Evolutionary conservation across 2,329 filamentous ascomycete genomes (phyloP).

Genomic region (Arachnopeziza araneosa): DNA sequence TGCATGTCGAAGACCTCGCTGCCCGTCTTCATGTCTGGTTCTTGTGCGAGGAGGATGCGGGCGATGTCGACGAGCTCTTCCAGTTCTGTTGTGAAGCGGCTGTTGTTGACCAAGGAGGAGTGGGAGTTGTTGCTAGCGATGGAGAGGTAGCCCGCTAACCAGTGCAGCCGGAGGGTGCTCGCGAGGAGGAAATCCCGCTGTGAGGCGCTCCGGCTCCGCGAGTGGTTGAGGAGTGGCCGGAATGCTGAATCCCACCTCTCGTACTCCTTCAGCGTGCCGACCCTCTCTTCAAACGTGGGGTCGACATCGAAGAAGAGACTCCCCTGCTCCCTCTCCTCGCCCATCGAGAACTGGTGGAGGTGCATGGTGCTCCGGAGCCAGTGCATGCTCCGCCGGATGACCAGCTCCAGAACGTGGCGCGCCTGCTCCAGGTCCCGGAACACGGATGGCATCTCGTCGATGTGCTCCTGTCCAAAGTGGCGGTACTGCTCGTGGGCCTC

Average conservation of each 20-base stretch:
- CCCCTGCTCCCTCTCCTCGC: constrained; percentile 3
- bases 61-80: constrained; percentile 16
- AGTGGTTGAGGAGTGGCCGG: constrained; percentile 13
- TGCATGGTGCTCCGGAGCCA: constrained; percentile 23
- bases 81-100: constrained; percentile 8
- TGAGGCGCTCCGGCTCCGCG: constrained; percentile 6
- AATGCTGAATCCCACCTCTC: constrained; percentile 23
- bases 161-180: constrained; percentile 15
- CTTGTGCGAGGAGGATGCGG: constrained; percentile 9
- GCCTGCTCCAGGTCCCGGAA: constrained; percentile 16
- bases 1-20: constrained; percentile 17
- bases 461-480: constrained; percentile 10
- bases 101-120: constrained; percentile 10
- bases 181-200: constrained; percentile 15
- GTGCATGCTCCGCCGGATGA: constrained; percentile 22
- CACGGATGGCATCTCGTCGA: constrained; percentile 19
- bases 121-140: constrained; percentile 15
- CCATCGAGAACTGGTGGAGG: constrained; percentile 16
- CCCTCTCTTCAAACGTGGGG: constrained; percentile 17
- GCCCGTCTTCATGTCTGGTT: neutral
- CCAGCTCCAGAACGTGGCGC: constrained; percentile 12
- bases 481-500: constrained; percentile 18
- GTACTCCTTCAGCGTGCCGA: constrained; percentile 19
- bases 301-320: constrained; percentile 21
- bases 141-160: constrained; percentile 19